Conservation (phyloP, 208 protist species). For the Wallacemonas rigidus region DNA sequence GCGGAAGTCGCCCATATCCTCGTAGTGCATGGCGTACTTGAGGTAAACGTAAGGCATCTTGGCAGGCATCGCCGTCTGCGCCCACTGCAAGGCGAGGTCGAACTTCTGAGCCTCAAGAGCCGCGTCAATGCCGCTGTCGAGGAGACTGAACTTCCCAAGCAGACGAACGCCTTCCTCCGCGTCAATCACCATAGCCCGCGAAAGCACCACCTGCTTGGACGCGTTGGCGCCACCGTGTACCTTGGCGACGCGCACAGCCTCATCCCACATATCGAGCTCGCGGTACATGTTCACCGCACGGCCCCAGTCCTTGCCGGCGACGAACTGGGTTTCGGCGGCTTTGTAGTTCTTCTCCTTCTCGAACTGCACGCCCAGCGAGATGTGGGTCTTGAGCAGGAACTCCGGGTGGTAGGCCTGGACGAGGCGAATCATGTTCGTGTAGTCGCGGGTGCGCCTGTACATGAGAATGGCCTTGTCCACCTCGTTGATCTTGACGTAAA, state of each 20-base stretch:
- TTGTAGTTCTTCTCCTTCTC: slow-evolving; percentile 95
- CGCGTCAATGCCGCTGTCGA: slow-evolving; percentile 95
- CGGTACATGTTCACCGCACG: slow-evolving; percentile 98
- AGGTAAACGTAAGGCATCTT: slow-evolving; percentile 96
- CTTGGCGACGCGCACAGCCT: slow-evolving; percentile 97
- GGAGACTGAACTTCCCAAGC: slow-evolving; percentile 94
- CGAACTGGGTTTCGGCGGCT: slow-evolving; percentile 95
- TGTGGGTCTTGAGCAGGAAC: slow-evolving; percentile 94
- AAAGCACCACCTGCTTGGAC: slow-evolving; percentile 94
- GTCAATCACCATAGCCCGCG: slow-evolving; percentile 91
- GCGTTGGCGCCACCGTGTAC: slow-evolving; percentile 92
- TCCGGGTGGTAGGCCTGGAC: slow-evolving; percentile 92
- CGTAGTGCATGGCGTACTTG: slow-evolving; percentile 97
- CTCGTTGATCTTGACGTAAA: slow-evolving; percentile 96
- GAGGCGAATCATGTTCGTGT: slow-evolving; percentile 94
- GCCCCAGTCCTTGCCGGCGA: slow-evolving; percentile 95
- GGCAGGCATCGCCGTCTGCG: slow-evolving; percentile 83
- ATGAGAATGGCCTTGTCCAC: slow-evolving; percentile 97
- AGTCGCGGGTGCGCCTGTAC: slow-evolving; percentile 93
- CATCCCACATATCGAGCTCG: slow-evolving; percentile 95
- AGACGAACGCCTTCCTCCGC: slow-evolving; percentile 95
- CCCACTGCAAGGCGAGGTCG: slow-evolving; percentile 95
- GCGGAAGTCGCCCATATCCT: slow-evolving; percentile 95
- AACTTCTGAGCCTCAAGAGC: slow-evolving; percentile 93
- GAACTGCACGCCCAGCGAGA: slow-evolving; percentile 94